Percentiles rank a stretch among this genome's conserved stretches.
phyloP scores from a whole-genome alignment of 768 basidiomycete species.

The Russula brevipes region DNA sequence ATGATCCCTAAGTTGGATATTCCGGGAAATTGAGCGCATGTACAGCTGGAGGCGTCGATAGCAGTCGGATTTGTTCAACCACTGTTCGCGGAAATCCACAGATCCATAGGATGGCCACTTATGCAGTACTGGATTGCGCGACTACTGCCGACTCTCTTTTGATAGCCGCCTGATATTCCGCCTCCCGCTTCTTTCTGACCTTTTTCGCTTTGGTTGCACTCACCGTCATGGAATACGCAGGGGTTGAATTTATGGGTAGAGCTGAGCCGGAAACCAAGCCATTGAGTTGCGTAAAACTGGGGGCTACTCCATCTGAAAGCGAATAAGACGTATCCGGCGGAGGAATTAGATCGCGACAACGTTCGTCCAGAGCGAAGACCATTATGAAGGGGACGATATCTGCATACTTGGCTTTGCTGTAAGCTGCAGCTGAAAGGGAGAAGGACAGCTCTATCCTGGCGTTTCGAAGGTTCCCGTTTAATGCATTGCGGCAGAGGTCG shows the following conservation, averaged over 20 bases:
- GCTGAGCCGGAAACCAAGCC: neutral
- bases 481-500: neutral
- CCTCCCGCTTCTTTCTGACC: too few species aligned
- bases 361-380: neutral
- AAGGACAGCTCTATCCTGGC: neutral
- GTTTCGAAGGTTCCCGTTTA: neutral
- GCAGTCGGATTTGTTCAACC: conserved; percentile 3
- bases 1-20: neutral
- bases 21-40: neutral
- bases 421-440: neutral
- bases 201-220: neutral
- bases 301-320: conserved; percentile 6
- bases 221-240: neutral
- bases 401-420: conserved; percentile 1
- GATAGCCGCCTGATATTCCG: neutral
- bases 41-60: neutral
- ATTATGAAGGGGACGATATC: neutral
- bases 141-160: neutral
- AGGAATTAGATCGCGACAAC: neutral
- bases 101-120: neutral
- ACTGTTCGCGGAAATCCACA: neutral
- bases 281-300: neutral
- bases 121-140: neutral
- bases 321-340: neutral
- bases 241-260: neutral